phyloP scores from a whole-genome alignment of 169 alveolate species.

The Miamiensis avidus region DNA sequence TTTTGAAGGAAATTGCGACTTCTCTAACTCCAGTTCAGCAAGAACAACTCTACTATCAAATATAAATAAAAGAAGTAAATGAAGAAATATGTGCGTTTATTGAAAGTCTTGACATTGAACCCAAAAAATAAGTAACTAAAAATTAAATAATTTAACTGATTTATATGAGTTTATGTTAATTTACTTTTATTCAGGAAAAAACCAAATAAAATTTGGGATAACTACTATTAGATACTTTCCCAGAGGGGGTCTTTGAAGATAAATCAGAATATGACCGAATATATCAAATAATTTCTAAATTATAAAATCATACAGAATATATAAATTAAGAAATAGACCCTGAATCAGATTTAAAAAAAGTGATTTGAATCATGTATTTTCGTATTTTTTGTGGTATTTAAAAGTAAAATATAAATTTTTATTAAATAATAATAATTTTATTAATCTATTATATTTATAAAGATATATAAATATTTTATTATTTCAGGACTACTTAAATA shows the following conservation, averaged over 20 bases:
- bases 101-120: background rate
- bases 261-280: slow-evolving; percentile 7
- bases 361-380: slow-evolving; percentile 17
- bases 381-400: background rate
- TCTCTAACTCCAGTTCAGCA: no score
- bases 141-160: no score
- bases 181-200: background rate
- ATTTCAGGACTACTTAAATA: background rate
- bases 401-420: background rate
- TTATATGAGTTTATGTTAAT: background rate
- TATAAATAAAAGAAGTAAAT: background rate
- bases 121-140: background rate
- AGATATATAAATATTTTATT: background rate
- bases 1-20: background rate
- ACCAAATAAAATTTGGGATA: slow-evolving; percentile 5
- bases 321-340: slow-evolving; percentile 8
- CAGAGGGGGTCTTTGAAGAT: background rate
- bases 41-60: background rate
- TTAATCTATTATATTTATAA: no score
- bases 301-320: slow-evolving; percentile 14
- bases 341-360: slow-evolving; percentile 11
- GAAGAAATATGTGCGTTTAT: background rate
- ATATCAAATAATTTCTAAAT: background rate
- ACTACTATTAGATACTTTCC: background rate
- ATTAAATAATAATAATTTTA: background rate